A percentile compares a stretch with the other conserved stretches of the same genome.
Conservation (phyloP, 139 green algal genomes). For the Asterochloris sp. region DNA sequence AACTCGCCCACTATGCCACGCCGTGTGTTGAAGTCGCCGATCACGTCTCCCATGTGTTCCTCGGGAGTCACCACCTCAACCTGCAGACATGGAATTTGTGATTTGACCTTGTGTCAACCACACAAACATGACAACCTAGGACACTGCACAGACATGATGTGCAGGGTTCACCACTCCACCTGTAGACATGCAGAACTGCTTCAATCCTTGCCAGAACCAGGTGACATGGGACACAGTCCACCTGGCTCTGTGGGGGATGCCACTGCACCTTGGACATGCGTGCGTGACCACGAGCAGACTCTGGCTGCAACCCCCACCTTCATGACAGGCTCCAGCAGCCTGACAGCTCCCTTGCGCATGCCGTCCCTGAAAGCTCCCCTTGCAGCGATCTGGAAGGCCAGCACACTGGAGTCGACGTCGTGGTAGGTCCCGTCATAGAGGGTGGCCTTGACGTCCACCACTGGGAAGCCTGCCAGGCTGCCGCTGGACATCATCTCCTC, state of each 20-base stretch:
- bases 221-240: too few relatives aligned
- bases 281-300: too few relatives aligned
- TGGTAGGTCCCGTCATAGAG: conserved; percentile 96
- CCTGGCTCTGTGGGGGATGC: too few relatives aligned
- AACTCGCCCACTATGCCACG: conserved; percentile 89
- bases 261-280: too few relatives aligned
- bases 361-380: conserved; percentile 73
- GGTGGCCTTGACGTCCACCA: conserved; percentile 86
- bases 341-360: conserved; percentile 86
- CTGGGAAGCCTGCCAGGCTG: conserved; percentile 92
- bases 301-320: too few relatives aligned
- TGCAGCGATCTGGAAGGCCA: conserved; percentile 98
- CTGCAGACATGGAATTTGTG: conserved; percentile 24
- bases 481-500: conserved; percentile 92
- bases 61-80: conserved; percentile 94
- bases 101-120: too few relatives aligned
- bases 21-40: conserved; percentile 97
- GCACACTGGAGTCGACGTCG: conserved; percentile 95
- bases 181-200: too few relatives aligned
- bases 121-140: too few relatives aligned
- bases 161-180: too few relatives aligned
- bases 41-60: conserved; percentile 97
- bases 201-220: too few relatives aligned
- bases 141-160: too few relatives aligned
- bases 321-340: conserved; percentile 98